A percentile compares a stretch with the other conserved stretches of the same genome.
phyloP scores from a whole-genome alignment of 371 early-diverging fungal genomes.

The Syncephalastrum sp. region DNA sequence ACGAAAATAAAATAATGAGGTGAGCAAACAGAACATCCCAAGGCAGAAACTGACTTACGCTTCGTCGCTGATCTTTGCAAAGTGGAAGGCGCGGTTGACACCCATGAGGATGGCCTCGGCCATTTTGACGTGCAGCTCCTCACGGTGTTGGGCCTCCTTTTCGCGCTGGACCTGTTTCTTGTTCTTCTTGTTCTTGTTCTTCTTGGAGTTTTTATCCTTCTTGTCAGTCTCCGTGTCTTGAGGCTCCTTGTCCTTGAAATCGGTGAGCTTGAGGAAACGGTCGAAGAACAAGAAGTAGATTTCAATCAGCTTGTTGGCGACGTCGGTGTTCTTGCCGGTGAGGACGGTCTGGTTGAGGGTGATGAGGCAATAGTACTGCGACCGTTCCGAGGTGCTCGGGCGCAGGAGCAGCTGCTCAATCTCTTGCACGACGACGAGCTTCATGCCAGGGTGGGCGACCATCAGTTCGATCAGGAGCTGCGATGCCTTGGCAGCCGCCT shows the following conservation, averaged over 20 bases:
- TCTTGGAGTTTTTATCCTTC: conserved; percentile 40
- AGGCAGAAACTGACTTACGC: conserved; percentile 40
- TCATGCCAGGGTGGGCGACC: conserved; percentile 85
- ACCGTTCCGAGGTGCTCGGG: conserved; percentile 66
- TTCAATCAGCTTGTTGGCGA: conserved; percentile 83
- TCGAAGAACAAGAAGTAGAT: conserved; percentile 92
- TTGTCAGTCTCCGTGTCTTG: conserved; percentile 16
- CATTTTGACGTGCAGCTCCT: conserved; percentile 76
- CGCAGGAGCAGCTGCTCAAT: conserved; percentile 84
- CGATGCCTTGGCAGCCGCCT: conserved; percentile 83
- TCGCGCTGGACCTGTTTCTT: conserved; percentile 35
- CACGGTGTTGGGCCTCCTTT: conserved; percentile 48
- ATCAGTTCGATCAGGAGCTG: conserved; percentile 75
- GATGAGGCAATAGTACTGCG: conserved; percentile 86
- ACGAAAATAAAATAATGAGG: neutral
- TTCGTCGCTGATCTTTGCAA: conserved; percentile 76
- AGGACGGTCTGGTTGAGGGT: conserved; percentile 91
- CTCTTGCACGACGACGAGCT: conserved; percentile 80
- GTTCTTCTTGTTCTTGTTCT: conserved; percentile 42
- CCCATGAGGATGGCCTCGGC: conserved; percentile 94
- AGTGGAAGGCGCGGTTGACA: conserved; percentile 95
- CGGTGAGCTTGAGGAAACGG: conserved; percentile 59
- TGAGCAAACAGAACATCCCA: no score
- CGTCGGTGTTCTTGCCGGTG: conserved; percentile 63
- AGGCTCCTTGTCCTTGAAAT: conserved; percentile 37